phyloP scores from a whole-genome alignment of 2,329 filamentous ascomycete species.

The Dactylellina haptotyla region DNA sequence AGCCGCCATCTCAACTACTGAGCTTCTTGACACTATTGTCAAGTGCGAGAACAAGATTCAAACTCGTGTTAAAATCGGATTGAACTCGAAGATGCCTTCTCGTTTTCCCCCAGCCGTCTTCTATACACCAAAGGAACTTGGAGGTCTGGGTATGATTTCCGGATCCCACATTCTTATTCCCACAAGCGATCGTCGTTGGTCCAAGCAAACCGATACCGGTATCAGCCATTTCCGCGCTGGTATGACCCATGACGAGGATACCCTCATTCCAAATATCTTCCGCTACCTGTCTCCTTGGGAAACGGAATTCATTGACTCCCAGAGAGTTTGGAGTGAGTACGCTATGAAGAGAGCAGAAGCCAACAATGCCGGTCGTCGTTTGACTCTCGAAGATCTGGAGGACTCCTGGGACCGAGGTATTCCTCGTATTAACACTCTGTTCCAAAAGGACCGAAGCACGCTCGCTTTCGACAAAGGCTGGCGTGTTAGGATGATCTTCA shows the following conservation, averaged over 20 bases:
- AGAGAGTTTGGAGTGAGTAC: conserved; percentile 98
- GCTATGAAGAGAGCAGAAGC: conserved; percentile 97
- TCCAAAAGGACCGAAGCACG: conserved; percentile 97
- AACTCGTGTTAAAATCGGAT: conserved; percentile 95
- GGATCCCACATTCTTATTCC: conserved; percentile 98
- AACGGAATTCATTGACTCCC: conserved; percentile 97
- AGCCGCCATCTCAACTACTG: conserved; percentile 93
- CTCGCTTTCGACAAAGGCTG: conserved; percentile 99
- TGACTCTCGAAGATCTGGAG: conserved; percentile 95
- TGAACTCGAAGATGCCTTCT: conserved; percentile 99
- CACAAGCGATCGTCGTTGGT: conserved; percentile 97
- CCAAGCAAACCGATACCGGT: conserved; percentile 95
- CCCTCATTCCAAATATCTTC: conserved; percentile 98
- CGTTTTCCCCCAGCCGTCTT: conserved; percentile 98
- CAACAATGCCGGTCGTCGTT: conserved; percentile 92
- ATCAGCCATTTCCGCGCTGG: conserved; percentile 96
- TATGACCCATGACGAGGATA: conserved; percentile 98
- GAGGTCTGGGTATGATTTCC: conserved; percentile 98
- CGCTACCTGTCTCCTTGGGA: conserved; percentile 99
- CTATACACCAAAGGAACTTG: conserved; percentile 97
- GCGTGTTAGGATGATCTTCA: conserved; percentile 93
- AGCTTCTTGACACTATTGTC: conserved; percentile 94
- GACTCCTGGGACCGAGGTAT: conserved; percentile 98
- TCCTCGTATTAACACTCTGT: conserved; percentile 96
- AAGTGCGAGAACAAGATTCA: conserved; percentile 99